Conservation (phyloP, 2,329 filamentous ascomycete species). For the Epichloe sp. region DNA sequence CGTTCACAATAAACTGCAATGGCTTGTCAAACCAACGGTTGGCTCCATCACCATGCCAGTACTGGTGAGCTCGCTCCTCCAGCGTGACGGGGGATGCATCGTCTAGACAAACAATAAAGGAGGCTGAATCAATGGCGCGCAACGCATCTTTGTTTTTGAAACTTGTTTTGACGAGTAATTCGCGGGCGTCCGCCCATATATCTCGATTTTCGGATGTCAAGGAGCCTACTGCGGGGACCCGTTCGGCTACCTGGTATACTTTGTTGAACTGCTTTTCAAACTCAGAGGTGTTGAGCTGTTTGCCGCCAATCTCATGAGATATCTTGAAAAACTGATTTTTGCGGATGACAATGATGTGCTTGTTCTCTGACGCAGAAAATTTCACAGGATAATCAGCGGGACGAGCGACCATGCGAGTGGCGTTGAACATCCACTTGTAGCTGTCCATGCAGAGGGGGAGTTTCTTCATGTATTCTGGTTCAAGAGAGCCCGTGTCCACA, state of each 20-base stretch:
- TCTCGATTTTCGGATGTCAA: slow-evolving; percentile 91
- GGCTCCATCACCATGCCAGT: slow-evolving; percentile 94
- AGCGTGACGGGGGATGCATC: slow-evolving; percentile 83
- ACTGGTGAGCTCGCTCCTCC: slow-evolving; percentile 87
- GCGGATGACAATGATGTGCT: slow-evolving; percentile 79
- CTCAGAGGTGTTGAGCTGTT: slow-evolving; percentile 78
- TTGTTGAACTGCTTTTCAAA: slow-evolving; percentile 79
- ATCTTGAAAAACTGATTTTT: slow-evolving; percentile 99
- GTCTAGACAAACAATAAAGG: slow-evolving; percentile 88
- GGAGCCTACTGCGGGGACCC: slow-evolving; percentile 61
- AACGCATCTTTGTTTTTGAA: slow-evolving; percentile 67
- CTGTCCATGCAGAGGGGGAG: slow-evolving; percentile 96
- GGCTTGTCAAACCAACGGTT: slow-evolving; percentile 99
- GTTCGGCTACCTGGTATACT: slow-evolving; percentile 66
- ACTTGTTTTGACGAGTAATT: slow-evolving; percentile 61
- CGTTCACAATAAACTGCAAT: slow-evolving; percentile 92
- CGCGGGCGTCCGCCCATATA: slow-evolving; percentile 75
- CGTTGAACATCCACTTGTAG: slow-evolving; percentile 99
- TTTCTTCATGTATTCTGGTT: slow-evolving; percentile 98
- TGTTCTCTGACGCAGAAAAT: slow-evolving; percentile 59
- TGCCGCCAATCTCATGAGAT: slow-evolving; percentile 63
- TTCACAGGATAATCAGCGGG: slow-evolving; percentile 76
- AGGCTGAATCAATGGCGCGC: slow-evolving; percentile 72
- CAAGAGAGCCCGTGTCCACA: slow-evolving; percentile 68
- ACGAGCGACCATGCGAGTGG: slow-evolving; percentile 69